Base-by-base conservation (phyloP, 495 filamentous ascomycete species). In the Jackrogersella multiformis region DNA sequence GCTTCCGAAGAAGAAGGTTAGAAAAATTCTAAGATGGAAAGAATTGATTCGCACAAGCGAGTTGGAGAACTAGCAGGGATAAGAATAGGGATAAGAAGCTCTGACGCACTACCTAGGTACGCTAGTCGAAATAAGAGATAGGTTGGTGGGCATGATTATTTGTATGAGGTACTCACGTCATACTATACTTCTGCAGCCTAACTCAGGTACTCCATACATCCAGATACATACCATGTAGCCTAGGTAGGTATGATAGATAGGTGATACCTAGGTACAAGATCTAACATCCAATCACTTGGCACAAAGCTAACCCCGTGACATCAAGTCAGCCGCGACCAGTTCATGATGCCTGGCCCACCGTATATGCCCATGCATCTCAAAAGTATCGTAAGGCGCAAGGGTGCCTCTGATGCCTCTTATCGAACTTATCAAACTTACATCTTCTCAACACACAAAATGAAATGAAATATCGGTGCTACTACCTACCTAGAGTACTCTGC, bases 221-320 rank as follows among this genome's bases (percentile, higher is more conserved):
- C 5, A 12, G 16, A 28, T 26, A 12, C 41, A 23, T 28, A 24
- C 12, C 10, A 32, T 32, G 24, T 55, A 21, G 35, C n/a, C 18
- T n/a, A 35, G 15, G 8, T 21, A 7, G 3, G 26, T 53, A 12
- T 42, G 21, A 41, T 55, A 54, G 49, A 44, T 51, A 57, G 42
- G 51, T 23, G 42, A 65, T 44, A 49, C 44, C n/a, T n/a, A n/a
- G 48, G 48, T 30, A 45, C 44, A 48, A 20, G 20, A 53, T 20
- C 66, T 61, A 70, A 65, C 65, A 53, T 20, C 66, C 67, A 70
- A 65, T 70, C 67, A 65, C 35, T 57, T 2, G 56, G 18, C n/a
- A 52, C 35, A 9, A 26, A 36, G 42, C 36, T 32, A 56, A 58
- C 51, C 67, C 32, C 67, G 67, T 70, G 67, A 70, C 67, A 54